Percentiles rank a stretch among this genome's conserved stretches.
phyloP scores from a whole-genome alignment of 257 asterid species.

The Cordia subcordata region DNA sequence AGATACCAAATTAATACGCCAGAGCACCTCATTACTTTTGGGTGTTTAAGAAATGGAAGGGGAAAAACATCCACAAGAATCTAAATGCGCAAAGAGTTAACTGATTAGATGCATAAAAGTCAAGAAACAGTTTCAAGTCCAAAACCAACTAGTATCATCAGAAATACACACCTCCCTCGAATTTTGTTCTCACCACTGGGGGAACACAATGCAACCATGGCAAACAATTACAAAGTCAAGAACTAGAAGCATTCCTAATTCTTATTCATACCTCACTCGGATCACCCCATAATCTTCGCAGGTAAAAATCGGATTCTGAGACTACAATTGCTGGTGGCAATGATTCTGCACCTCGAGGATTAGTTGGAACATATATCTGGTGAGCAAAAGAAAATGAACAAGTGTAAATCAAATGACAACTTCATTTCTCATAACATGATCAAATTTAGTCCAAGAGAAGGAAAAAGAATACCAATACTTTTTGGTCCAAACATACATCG shows the following conservation, averaged over 20 bases:
- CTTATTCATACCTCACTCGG: constrained; percentile 70
- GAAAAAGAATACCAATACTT: not conserved
- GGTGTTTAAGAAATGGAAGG: too few species aligned
- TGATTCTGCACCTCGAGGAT: constrained; percentile 98
- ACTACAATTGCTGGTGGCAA: constrained; percentile 98
- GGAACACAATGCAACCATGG: not conserved
- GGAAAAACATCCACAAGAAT: constrained; percentile 21
- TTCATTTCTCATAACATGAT: not conserved
- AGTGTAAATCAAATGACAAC: not conserved
- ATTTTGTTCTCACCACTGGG: too few species aligned
- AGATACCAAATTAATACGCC: too few species aligned
- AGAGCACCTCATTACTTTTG: too few species aligned
- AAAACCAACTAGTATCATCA: not conserved
- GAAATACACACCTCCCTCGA: not conserved
- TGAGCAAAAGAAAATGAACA: constrained; percentile 5
- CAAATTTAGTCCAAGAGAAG: constrained; percentile 1
- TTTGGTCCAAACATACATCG: too few species aligned
- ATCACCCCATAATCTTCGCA: constrained; percentile 98
- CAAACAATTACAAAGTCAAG: not conserved
- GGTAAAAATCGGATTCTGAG: constrained; percentile 79
- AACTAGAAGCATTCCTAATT: not conserved
- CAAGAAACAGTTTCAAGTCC: too few species aligned
- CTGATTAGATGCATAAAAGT: too few species aligned
- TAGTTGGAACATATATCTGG: constrained; percentile 87
- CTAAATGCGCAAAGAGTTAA: constrained; percentile 62